Conservation (phyloP, 2,329 filamentous ascomycete species). For the Lasiodiplodia sp. region DNA sequence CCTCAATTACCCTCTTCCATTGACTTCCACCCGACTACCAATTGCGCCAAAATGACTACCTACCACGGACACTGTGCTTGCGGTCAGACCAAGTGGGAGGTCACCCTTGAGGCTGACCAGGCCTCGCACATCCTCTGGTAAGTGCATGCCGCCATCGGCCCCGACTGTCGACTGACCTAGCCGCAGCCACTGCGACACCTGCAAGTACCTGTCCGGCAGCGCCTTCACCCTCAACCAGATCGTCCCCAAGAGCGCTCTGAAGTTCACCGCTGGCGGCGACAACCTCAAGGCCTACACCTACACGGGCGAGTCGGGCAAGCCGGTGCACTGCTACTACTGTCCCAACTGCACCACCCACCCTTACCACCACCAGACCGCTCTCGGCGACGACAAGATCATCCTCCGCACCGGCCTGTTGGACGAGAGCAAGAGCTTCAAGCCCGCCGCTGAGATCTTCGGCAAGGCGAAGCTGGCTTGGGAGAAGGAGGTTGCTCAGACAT, state of each 20-base stretch:
- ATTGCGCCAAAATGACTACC: slow-evolving; percentile 48
- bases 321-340: slow-evolving; percentile 66
- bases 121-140: slow-evolving; percentile 56
- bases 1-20: background rate
- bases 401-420: slow-evolving; percentile 59
- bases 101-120: slow-evolving; percentile 56
- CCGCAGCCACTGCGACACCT: slow-evolving; percentile 63
- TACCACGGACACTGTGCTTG: slow-evolving; percentile 64
- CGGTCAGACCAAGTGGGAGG: slow-evolving; percentile 61
- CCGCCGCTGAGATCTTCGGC: slow-evolving; percentile 62
- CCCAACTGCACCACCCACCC: slow-evolving; percentile 63
- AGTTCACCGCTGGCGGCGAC: slow-evolving; percentile 59
- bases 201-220: slow-evolving; percentile 61
- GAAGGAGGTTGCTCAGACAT: slow-evolving; percentile 58
- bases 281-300: slow-evolving; percentile 61
- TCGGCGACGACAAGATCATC: slow-evolving; percentile 60
- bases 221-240: slow-evolving; percentile 64
- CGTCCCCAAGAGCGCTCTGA: slow-evolving; percentile 57
- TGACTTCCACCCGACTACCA: slow-evolving; percentile 23
- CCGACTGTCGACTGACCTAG: background rate
- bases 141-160: slow-evolving; percentile 34
- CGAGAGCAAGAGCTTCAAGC: slow-evolving; percentile 57
- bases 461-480: slow-evolving; percentile 62
- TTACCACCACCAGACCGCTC: slow-evolving; percentile 63
- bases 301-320: slow-evolving; percentile 63